Evolutionary conservation across 352 stramenopile species (phyloP).

Genomic region (Phytophthora constricta): DNA sequence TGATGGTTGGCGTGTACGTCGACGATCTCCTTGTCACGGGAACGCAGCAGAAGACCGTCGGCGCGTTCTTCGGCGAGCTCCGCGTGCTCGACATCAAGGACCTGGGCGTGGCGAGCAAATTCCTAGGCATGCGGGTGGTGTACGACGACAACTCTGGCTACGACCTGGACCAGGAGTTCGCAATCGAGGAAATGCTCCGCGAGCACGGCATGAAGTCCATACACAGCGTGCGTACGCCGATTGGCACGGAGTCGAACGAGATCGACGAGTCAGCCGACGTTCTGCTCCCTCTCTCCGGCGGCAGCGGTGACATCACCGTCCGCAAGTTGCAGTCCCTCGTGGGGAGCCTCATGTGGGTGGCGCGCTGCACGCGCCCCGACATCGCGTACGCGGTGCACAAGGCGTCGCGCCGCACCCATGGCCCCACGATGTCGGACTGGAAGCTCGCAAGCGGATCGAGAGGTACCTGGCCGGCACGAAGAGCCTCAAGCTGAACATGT

Average conservation of each 20-base stretch:
- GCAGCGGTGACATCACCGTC: slow-evolving; percentile 7
- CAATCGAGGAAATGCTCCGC: slow-evolving; percentile 20
- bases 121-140: slow-evolving; percentile 35
- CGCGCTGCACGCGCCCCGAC: slow-evolving; percentile 31
- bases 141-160: slow-evolving; percentile 8
- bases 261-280: neutral
- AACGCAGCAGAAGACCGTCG: neutral
- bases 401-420: slow-evolving; percentile 18
- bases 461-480: slow-evolving; percentile 24
- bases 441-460: slow-evolving; percentile 21
- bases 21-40: slow-evolving; percentile 42
- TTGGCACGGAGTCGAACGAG: neutral
- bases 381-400: slow-evolving; percentile 34
- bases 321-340: slow-evolving; percentile 38
- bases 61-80: slow-evolving; percentile 22
- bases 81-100: slow-evolving; percentile 31
- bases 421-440: slow-evolving; percentile 10
- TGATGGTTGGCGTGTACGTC: slow-evolving; percentile 32
- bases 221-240: slow-evolving; percentile 15
- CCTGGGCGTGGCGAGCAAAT: slow-evolving; percentile 32
- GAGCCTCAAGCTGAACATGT: slow-evolving; percentile 10
- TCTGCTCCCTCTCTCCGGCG: neutral
- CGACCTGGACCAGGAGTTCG: slow-evolving; percentile 22
- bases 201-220: slow-evolving; percentile 12
- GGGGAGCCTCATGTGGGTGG: slow-evolving; percentile 37